A percentile compares a stretch with the other conserved stretches of the same genome.
Evolutionary conservation across 306 rosid species (phyloP).

Genomic region (Myrica gale): DNA sequence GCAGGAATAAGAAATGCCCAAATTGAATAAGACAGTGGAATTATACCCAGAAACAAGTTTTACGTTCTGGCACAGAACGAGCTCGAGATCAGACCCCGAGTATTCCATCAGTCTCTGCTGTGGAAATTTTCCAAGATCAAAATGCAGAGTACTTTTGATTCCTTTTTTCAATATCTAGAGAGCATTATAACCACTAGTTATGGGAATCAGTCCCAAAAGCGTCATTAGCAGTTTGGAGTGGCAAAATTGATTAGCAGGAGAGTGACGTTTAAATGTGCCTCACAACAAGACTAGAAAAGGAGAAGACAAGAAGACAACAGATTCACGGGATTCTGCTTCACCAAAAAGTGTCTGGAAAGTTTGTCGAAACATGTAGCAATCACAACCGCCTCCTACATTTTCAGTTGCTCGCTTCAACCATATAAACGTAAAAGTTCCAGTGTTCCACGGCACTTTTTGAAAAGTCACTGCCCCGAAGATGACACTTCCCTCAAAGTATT

Average conservation of each 20-base stretch:
- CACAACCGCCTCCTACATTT: neutral
- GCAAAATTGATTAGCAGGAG: neutral
- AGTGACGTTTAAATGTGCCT: neutral
- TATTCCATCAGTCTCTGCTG: no score
- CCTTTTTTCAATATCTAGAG: no score
- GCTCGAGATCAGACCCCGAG: no score
- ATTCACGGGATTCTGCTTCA: conserved; percentile 13
- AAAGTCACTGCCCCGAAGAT: neutral
- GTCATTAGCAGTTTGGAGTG: no score
- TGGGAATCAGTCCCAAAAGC: no score
- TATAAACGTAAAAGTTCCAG: conserved; percentile 1
- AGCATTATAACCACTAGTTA: no score
- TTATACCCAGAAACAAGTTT: no score
- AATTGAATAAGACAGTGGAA: no score
- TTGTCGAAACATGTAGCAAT: neutral
- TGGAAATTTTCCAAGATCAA: no score
- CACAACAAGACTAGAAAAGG: neutral
- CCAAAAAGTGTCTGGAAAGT: neutral
- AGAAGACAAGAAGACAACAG: neutral
- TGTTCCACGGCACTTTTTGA: neutral
- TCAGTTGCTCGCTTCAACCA: neutral
- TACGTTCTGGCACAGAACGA: no score
- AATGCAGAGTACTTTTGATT: no score
- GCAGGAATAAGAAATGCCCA: no score
- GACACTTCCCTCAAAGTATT: neutral